These are phyloP conservation scores for Pyrenochaeta sp. DNA, from an alignment of 2,329 filamentous ascomycete genomes.

Conservation along the genomic window DNA sequence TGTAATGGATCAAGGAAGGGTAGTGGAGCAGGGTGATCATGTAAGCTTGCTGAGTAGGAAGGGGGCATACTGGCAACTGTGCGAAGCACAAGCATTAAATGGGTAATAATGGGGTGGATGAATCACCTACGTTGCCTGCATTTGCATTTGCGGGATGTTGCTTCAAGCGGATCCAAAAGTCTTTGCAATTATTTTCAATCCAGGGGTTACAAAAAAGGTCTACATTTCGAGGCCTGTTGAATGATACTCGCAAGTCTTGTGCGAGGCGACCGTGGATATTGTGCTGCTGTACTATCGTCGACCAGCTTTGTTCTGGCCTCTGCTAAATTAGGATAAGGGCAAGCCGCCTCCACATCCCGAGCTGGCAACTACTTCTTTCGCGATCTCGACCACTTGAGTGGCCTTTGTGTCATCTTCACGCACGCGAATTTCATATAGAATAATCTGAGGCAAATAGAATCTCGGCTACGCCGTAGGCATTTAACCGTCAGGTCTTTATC, in stretches of 20 bases:
- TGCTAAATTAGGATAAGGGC: not conserved
- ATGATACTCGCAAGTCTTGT: too few species aligned
- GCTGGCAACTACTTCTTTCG: not conserved
- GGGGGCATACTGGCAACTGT: conserved; percentile 30
- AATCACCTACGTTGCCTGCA: not conserved
- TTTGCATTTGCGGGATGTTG: too few species aligned
- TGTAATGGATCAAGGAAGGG: conserved; percentile 50
- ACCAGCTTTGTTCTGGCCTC: not conserved
- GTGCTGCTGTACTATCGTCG: not conserved
- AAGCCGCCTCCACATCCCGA: conserved; percentile 4
- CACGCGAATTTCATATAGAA: not conserved
- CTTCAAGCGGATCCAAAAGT: too few species aligned
- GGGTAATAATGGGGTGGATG: not conserved
- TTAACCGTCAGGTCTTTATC: not conserved
- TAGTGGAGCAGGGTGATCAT: conserved; percentile 49
- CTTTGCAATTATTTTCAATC: too few species aligned
- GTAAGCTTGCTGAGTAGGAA: conserved; percentile 16
- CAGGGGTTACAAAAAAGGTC: too few species aligned
- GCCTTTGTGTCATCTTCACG: too few species aligned
- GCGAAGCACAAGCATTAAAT: conserved; percentile 15
- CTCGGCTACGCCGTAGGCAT: not conserved
- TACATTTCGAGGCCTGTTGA: too few species aligned
- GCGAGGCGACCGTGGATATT: too few species aligned
- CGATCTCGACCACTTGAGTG: not conserved
- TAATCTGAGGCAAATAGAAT: not conserved